A percentile compares a stretch with the other conserved stretches of the same genome.
Conservation (phyloP, 495 filamentous ascomycete species). For the Penicillium goetzii region DNA sequence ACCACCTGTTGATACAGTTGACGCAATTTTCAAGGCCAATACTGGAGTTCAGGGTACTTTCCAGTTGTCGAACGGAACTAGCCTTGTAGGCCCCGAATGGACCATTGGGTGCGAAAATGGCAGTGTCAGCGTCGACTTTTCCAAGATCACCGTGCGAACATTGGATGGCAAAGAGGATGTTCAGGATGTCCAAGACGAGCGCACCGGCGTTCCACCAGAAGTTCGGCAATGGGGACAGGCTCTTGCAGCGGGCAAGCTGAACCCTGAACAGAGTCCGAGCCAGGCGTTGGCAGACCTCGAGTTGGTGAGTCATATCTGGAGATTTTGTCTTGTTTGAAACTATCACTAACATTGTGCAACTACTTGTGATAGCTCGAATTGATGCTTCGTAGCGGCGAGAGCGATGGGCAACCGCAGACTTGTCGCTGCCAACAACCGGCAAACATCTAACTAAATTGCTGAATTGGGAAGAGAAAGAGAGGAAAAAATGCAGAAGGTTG, state of each 20-base stretch:
- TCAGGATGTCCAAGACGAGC: slow-evolving; percentile 51
- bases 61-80: slow-evolving; percentile 60
- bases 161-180: slow-evolving; percentile 32
- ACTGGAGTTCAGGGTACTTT: slow-evolving; percentile 62
- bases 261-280: slow-evolving; percentile 60
- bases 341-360: background rate
- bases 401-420: slow-evolving; percentile 1
- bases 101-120: slow-evolving; percentile 50
- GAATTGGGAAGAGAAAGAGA: background rate
- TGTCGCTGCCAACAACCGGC: slow-evolving; percentile 2
- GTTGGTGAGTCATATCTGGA: slow-evolving; percentile 33
- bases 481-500: background rate
- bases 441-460: background rate
- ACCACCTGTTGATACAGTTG: slow-evolving; percentile 67
- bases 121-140: slow-evolving; percentile 47
- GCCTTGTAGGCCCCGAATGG: slow-evolving; percentile 56
- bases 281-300: slow-evolving; percentile 66
- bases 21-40: slow-evolving; percentile 57
- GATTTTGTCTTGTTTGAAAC: background rate
- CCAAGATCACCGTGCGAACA: slow-evolving; percentile 46
- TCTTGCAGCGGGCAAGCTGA: slow-evolving; percentile 49
- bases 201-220: slow-evolving; percentile 61
- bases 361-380: slow-evolving; percentile 22
- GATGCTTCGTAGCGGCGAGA: slow-evolving; percentile 25
- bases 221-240: slow-evolving; percentile 63